phyloP scores from a whole-genome alignment of 306 rosid genomes.

The Dicorynia guianensis region DNA sequence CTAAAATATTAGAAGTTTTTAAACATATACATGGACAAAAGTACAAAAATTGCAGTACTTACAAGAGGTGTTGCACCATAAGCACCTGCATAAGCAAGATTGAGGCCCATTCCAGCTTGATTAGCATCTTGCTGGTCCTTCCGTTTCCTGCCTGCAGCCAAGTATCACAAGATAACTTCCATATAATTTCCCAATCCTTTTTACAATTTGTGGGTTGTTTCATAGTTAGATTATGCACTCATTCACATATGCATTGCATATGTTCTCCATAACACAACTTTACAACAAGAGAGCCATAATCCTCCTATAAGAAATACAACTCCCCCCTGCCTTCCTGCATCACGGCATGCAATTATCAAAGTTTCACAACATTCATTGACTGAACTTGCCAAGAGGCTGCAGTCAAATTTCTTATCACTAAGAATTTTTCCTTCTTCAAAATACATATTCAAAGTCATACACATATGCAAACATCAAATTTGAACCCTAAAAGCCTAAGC shows the following conservation, averaged over 20 bases:
- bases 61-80: slow-evolving; percentile 84
- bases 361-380: slow-evolving; percentile 9
- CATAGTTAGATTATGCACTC: slow-evolving; percentile 4
- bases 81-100: slow-evolving; percentile 84
- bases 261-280: slow-evolving; percentile 9
- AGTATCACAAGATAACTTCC: slow-evolving; percentile 23
- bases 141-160: slow-evolving; percentile 75
- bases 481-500: slow-evolving; percentile 5
- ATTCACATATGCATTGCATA: slow-evolving; percentile 1
- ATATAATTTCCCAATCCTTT: not conserved
- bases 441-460: not conserved
- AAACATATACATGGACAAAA: not conserved
- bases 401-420: not conserved
- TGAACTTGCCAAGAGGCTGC: not conserved
- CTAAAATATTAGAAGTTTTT: slow-evolving; percentile 12
- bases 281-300: slow-evolving; percentile 7
- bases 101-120: slow-evolving; percentile 81
- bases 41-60: slow-evolving; percentile 41
- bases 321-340: not conserved
- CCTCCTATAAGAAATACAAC: not conserved
- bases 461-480: not conserved
- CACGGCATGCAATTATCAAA: not conserved
- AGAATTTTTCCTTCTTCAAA: slow-evolving; percentile 13
- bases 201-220: not conserved
- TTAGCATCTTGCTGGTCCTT: slow-evolving; percentile 91